phyloP scores from a whole-genome alignment of 2,329 filamentous ascomycete genomes.

The Grosmannia huntii region DNA sequence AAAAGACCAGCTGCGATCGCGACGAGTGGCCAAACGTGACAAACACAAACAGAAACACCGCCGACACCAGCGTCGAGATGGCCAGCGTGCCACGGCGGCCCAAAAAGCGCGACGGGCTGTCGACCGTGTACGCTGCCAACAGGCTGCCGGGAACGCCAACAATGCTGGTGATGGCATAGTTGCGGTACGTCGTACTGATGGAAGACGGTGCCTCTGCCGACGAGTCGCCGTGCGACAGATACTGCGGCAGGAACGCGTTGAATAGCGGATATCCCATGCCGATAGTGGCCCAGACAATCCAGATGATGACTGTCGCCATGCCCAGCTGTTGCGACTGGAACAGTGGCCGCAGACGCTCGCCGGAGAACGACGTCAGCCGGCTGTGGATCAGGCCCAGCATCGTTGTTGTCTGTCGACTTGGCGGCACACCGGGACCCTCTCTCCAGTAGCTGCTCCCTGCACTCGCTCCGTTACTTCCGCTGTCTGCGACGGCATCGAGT shows the following conservation, averaged over 20 bases:
- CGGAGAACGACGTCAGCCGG: constrained; percentile 54
- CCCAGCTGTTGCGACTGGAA: constrained; percentile 42
- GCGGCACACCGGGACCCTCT: neutral
- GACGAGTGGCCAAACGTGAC: constrained; percentile 45
- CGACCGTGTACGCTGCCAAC: constrained; percentile 59
- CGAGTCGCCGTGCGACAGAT: constrained; percentile 48
- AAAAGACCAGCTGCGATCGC: constrained; percentile 48
- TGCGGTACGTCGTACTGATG: constrained; percentile 52
- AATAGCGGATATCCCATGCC: constrained; percentile 82
- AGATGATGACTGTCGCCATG: constrained; percentile 43
- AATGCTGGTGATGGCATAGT: constrained; percentile 70
- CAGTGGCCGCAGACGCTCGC: constrained; percentile 53
- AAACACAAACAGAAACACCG: constrained; percentile 57
- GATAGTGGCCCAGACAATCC: constrained; percentile 73
- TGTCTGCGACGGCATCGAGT: constrained; percentile 40
- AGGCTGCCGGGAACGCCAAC: constrained; percentile 67
- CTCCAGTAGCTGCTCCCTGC: neutral
- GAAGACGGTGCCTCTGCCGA: constrained; percentile 12
- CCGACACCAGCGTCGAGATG: constrained; percentile 52
- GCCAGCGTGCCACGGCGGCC: constrained; percentile 64
- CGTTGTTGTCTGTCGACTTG: neutral
- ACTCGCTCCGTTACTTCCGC: constrained; percentile 7
- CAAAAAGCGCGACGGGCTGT: constrained; percentile 46
- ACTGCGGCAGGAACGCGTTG: constrained; percentile 83
- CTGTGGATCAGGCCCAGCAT: constrained; percentile 28